These are phyloP conservation scores for Stenocarpella maydis DNA, from an alignment of 2,329 filamentous ascomycete species.

Conservation along the genomic window DNA sequence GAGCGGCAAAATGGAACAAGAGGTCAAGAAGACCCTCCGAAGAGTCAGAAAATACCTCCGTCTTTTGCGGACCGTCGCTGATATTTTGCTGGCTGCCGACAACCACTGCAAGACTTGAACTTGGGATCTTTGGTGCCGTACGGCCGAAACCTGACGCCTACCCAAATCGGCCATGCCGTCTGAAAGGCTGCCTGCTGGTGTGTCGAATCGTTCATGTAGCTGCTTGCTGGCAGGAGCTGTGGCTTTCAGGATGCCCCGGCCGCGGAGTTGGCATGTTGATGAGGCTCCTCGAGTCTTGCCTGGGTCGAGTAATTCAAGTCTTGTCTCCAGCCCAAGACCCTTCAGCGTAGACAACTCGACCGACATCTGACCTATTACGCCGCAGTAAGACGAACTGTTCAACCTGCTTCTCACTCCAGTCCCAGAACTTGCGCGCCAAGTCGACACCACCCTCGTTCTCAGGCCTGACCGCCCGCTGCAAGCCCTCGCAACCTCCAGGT, in stretches of 20 bases:
- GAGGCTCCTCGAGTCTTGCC: background rate
- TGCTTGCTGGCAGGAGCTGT: background rate
- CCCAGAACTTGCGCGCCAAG: slow-evolving; percentile 48
- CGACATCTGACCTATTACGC: accelerated
- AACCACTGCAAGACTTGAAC: background rate
- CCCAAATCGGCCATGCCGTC: background rate
- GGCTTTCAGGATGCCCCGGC: background rate
- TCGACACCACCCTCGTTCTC: slow-evolving; percentile 49
- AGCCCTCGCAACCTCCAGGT: slow-evolving; percentile 38
- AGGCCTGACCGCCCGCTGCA: slow-evolving; percentile 41
- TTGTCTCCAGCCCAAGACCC: background rate
- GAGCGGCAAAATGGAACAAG: background rate
- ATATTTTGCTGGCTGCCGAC: slow-evolving; percentile 42
- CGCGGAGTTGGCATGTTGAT: too few species aligned
- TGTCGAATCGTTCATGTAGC: background rate
- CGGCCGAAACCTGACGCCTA: background rate
- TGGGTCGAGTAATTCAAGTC: background rate
- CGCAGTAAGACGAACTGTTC: background rate
- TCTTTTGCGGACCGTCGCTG: slow-evolving; percentile 22
- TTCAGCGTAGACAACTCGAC: background rate
- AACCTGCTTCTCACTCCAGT: slow-evolving; percentile 47
- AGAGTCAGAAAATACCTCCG: slow-evolving; percentile 27
- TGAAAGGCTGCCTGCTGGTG: background rate
- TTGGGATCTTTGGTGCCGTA: background rate
- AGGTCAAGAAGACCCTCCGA: slow-evolving; percentile 18